These are phyloP conservation scores for Fraxinus floribunda DNA, from an alignment of 305 asterid genomes.

Conservation along the genomic window DNA sequence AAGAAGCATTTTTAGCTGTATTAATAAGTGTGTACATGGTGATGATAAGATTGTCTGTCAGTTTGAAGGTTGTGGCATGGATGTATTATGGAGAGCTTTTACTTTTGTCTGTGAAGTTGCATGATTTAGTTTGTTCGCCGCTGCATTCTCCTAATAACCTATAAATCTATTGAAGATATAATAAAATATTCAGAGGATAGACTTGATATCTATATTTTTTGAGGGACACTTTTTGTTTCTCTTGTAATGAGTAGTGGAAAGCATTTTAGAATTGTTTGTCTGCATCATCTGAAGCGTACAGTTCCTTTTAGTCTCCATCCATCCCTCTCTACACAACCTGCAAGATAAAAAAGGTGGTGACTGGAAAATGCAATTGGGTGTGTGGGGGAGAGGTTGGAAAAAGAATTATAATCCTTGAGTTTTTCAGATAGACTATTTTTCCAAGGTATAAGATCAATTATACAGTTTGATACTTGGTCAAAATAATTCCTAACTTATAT, in stretches of 20 bases:
- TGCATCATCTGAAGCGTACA: not conserved
- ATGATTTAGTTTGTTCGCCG: not conserved
- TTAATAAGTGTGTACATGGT: not conserved
- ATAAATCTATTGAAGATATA: not conserved
- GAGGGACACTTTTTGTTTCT: not conserved
- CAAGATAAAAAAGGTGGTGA: not conserved
- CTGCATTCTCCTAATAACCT: not conserved
- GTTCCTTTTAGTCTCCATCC: not conserved
- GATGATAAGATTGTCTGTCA: constrained; percentile 4
- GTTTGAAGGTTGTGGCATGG: not conserved
- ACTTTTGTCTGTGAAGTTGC: not conserved
- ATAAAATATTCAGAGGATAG: not conserved
- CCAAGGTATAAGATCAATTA: not conserved
- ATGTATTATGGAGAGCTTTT: not conserved
- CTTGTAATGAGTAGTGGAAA: not conserved
- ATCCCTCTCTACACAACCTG: not conserved
- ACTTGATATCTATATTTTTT: not conserved
- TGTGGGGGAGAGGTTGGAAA: not conserved
- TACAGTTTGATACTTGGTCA: not conserved
- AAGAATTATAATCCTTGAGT: not conserved
- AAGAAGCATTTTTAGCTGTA: constrained; percentile 13
- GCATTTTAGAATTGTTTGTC: not conserved
- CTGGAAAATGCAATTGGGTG: not conserved
- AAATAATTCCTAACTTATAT: not conserved
- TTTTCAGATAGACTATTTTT: not conserved